These are phyloP conservation scores for Ogataea pilisensis DNA, from an alignment of 805 yeast species.

Conservation along the genomic window DNA sequence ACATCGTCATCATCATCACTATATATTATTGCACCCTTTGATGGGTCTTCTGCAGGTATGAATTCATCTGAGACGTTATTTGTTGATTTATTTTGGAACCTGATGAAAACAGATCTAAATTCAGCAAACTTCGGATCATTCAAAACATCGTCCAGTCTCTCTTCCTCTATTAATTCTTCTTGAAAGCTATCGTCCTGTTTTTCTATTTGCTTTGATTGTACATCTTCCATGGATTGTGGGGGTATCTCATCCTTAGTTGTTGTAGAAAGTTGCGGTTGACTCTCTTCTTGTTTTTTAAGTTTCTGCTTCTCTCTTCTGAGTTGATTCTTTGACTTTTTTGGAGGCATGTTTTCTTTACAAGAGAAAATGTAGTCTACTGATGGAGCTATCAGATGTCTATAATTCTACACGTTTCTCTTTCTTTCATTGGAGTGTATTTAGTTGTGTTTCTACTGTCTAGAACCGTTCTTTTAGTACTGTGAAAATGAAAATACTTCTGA, in stretches of 20 bases:
- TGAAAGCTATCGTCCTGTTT: too few species aligned
- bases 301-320: constrained; percentile 48
- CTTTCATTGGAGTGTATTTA: too few species aligned
- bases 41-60: background rate
- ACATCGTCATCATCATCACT: constrained; percentile 18
- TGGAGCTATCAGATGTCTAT: too few species aligned
- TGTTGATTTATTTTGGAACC: constrained; percentile 13
- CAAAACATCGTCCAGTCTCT: constrained; percentile 1
- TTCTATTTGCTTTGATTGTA: too few species aligned
- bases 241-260: background rate
- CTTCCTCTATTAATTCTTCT: constrained; percentile 5
- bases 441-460: too few species aligned
- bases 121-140: constrained; percentile 13
- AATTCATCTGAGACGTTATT: constrained; percentile 1
- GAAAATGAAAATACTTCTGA: too few species aligned
- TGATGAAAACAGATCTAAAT: constrained; percentile 17
- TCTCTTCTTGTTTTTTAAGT: constrained; percentile 13
- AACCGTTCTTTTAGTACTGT: too few species aligned
- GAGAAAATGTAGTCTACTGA: too few species aligned
- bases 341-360: constrained; percentile 1
- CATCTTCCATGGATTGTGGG: too few species aligned
- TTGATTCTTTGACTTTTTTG: constrained; percentile 49
- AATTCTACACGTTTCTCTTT: too few species aligned
- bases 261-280: background rate
- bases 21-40: constrained; percentile 18